Evolutionary conservation across 139 green algal species (phyloP).

Genomic region (Chlorella sorokiniana): DNA sequence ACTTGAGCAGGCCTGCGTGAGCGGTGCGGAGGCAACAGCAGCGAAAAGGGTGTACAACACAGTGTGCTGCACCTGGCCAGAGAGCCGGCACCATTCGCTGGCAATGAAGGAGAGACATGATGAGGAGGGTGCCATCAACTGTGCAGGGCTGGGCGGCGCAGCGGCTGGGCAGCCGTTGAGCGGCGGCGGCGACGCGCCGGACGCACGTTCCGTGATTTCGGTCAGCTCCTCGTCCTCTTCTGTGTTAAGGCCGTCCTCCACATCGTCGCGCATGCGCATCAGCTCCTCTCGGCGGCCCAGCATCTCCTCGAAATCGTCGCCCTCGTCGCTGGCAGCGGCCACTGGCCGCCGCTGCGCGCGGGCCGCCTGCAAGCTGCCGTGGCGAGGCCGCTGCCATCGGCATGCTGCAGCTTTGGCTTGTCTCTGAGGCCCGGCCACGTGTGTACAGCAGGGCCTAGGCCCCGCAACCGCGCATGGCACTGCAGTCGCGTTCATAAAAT

Average conservation of each 20-base stretch:
- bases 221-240: slow-evolving; percentile 29
- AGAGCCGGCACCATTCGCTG: not conserved
- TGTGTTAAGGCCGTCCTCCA: not conserved
- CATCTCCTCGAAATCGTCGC: slow-evolving; percentile 33
- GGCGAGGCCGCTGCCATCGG: not conserved
- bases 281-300: slow-evolving; percentile 13
- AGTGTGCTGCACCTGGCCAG: not conserved
- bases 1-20: slow-evolving; percentile 18
- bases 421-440: too few species aligned
- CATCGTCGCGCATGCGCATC: slow-evolving; percentile 9
- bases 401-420: too few species aligned
- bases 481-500: too few species aligned
- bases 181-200: not conserved
- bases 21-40: not conserved
- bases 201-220: slow-evolving; percentile 8
- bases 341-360: not conserved
- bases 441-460: too few species aligned
- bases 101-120: not conserved
- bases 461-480: too few species aligned
- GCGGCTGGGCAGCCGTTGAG: not conserved
- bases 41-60: not conserved
- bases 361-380: not conserved
- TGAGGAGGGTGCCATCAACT: not conserved
- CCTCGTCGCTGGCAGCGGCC: not conserved
- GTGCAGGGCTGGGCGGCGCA: not conserved